Percentiles rank a stretch among this genome's conserved stretches.
These are phyloP conservation scores for Apostasia shenzhenica DNA, from an alignment of 106 monocot genomes.

Conservation along the genomic window DNA sequence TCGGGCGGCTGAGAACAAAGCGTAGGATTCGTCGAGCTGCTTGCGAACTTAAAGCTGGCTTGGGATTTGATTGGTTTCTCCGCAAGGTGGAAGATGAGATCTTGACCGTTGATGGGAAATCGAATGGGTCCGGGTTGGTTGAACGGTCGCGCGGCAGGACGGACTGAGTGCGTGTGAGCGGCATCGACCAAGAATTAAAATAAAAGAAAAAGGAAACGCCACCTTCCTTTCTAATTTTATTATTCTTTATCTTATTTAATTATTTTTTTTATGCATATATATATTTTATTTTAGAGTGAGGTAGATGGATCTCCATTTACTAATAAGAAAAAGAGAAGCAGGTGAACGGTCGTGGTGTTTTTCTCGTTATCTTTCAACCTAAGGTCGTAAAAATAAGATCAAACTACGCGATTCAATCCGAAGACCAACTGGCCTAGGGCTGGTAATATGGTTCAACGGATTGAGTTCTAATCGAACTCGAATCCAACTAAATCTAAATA, in stretches of 20 bases:
- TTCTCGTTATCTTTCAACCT: background rate
- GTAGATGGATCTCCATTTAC: background rate
- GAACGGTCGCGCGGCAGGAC: background rate
- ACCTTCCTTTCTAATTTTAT: background rate
- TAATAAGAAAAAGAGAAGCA: background rate
- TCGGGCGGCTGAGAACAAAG: background rate
- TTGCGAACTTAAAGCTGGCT: background rate
- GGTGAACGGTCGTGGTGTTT: background rate
- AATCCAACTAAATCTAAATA: no score
- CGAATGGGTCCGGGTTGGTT: background rate
- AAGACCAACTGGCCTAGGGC: no score
- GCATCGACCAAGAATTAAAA: background rate
- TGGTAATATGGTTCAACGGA: no score
- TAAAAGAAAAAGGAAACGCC: background rate
- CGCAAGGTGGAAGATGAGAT: background rate
- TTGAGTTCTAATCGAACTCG: no score
- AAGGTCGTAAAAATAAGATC: no score
- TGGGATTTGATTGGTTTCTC: background rate
- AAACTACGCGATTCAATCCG: no score
- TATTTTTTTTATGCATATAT: background rate
- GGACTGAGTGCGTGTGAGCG: background rate
- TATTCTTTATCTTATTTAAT: background rate
- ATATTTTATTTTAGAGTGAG: background rate
- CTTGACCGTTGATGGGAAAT: background rate
- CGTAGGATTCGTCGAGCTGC: no score